phyloP scores from a whole-genome alignment of 2,329 filamentous ascomycete species.

The Drechslerella dactyloides region DNA sequence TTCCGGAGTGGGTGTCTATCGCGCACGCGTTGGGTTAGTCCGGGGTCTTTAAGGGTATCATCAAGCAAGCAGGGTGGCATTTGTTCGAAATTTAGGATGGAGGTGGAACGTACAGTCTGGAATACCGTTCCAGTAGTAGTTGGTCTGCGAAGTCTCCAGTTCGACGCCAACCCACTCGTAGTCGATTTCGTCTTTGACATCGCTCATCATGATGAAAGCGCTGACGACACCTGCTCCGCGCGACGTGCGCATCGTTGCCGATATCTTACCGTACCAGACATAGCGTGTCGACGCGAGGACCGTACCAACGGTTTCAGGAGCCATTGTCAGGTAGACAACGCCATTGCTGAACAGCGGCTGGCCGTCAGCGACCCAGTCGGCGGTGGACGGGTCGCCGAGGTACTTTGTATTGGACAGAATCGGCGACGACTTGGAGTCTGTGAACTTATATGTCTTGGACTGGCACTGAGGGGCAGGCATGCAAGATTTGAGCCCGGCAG shows the following conservation, averaged over 20 bases:
- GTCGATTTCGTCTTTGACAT: constrained; percentile 98
- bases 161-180: constrained; percentile 91
- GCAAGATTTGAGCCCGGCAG: constrained; percentile 82
- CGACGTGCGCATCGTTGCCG: constrained; percentile 81
- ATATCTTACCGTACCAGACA: constrained; percentile 96
- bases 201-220: constrained; percentile 92
- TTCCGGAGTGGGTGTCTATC: constrained; percentile 75
- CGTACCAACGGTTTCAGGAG: constrained; percentile 81
- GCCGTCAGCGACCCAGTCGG: constrained; percentile 90
- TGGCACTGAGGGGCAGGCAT: constrained; percentile 82
- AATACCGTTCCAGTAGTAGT: constrained; percentile 96
- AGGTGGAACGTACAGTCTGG: constrained; percentile 74
- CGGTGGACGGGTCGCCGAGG: constrained; percentile 77
- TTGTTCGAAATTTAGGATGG: no score
- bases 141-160: constrained; percentile 79
- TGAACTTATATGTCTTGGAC: constrained; percentile 75
- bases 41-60: no score
- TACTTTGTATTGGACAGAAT: constrained; percentile 73
- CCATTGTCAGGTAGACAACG: constrained; percentile 85
- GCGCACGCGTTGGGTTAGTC: constrained; percentile 12
- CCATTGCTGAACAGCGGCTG: constrained; percentile 72
- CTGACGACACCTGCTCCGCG: constrained; percentile 90
- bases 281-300: constrained; percentile 83
- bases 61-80: no score
- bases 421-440: constrained; percentile 71